Evolutionary conservation across 2,329 filamentous ascomycete genomes (phyloP).

Genomic region (Harringtonia aguacate): DNA sequence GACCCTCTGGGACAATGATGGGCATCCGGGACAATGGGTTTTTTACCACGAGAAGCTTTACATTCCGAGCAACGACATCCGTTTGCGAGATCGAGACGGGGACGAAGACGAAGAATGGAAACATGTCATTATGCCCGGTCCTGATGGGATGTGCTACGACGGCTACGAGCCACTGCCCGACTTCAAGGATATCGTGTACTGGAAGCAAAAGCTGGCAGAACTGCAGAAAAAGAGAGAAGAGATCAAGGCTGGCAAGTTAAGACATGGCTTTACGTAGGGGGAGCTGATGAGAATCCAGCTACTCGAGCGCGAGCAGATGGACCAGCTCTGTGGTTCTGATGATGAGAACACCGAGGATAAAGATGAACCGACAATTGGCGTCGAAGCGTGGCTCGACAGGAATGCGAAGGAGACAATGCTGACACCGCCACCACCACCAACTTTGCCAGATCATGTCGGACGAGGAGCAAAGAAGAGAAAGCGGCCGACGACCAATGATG

Average conservation of each 20-base stretch:
- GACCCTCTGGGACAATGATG: background rate
- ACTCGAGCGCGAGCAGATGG: background rate
- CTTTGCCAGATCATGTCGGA: background rate
- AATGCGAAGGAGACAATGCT: background rate
- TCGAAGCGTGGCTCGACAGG: background rate
- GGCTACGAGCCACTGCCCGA: background rate
- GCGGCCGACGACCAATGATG: background rate
- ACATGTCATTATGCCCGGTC: background rate
- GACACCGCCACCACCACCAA: background rate
- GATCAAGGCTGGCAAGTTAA: background rate
- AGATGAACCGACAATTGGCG: background rate
- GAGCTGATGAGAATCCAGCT: constrained; percentile 1
- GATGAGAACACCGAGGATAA: background rate
- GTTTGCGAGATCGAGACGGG: background rate
- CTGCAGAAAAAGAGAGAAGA: background rate
- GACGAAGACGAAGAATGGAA: background rate
- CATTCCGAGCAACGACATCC: background rate
- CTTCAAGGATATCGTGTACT: background rate
- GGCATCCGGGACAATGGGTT: background rate
- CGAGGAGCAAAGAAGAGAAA: background rate
- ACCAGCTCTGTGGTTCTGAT: background rate
- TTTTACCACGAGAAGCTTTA: background rate
- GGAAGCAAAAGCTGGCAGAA: background rate
- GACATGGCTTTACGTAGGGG: background rate
- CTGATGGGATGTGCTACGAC: background rate